Base-by-base conservation (phyloP, 2,329 filamentous ascomycete species). In the Pseudogymnoascus sp. region DNA sequence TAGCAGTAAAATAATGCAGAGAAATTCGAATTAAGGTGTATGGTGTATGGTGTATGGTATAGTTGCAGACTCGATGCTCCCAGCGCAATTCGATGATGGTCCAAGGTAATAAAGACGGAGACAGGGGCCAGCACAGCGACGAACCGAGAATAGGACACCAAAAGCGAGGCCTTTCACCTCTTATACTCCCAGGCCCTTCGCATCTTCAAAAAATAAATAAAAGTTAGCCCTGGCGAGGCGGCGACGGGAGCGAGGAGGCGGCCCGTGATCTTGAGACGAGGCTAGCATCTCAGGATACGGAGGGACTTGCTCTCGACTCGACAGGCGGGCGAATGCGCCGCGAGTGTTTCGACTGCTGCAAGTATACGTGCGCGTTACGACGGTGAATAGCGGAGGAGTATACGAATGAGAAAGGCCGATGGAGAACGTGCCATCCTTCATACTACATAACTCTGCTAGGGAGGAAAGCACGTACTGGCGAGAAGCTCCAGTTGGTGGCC, bases 211-310 rank as follows among this genome's bases (percentile, higher is more conserved):
- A 54, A 21, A 21, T 31, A 33, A 33, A 33, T 33, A 33, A 13
- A 39, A 39, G 15, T 54, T 33, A 3, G 47, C 15, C 29, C 47
- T 29, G 29, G 29, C 47, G 47, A 54, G 29, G 47, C 47, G 47
- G 47, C 47, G 47, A 54, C 47, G 47, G 47, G 47, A 54, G 47
- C 47, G 47, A 54, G 47, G 47, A 54, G 47, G 47, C 47, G 47
- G 47, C 47, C 29, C 47, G 47, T 54, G 47, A 54, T 54, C 29
- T 33, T 54, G 47, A 54, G 47, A 54, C 47, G 47, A 54, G 47
- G 47, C 47, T 54, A 54, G 47, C 47, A 54, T 54, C 47, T 54
- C 47, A 35, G 47, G 47, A 54, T 54, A 54, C 47, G 47, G 47
- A 15, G 47, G 47, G 29, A 54, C 47, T 54, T 54, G 26, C 29